A percentile compares a stretch with the other conserved stretches of the same genome.
Evolutionary conservation across 345 rosid species (phyloP).

Genomic region (Aethionema arabicum): DNA sequence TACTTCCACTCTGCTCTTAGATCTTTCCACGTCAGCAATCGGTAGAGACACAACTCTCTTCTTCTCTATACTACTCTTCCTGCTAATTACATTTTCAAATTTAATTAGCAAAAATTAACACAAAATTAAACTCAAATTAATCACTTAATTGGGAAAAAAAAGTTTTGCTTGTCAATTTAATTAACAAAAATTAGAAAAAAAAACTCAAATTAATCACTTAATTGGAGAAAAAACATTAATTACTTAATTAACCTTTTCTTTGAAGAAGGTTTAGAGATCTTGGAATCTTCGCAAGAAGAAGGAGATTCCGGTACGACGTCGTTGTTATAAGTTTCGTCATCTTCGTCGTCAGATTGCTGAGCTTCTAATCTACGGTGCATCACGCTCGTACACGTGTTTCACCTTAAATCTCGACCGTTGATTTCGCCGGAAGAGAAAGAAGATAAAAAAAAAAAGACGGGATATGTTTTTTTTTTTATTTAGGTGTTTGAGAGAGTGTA

Average conservation of each 20-base stretch:
- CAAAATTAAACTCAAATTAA: no score
- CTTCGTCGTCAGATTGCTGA: conserved; percentile 40
- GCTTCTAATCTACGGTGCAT: conserved; percentile 32
- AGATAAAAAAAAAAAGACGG: background rate
- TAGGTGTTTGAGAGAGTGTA: background rate
- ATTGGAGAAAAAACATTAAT: no score
- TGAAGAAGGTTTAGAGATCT: conserved; percentile 42
- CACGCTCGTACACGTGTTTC: background rate
- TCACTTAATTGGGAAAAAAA: no score
- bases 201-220: no score
- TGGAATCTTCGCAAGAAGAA: conserved; percentile 48
- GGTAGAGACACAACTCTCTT: conserved; percentile 60
- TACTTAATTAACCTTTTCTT: conserved; percentile 55
- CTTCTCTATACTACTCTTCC: conserved; percentile 52
- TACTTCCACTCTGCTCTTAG: conserved; percentile 53
- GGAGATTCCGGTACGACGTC: conserved; percentile 46
- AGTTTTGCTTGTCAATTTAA: no score
- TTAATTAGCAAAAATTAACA: conserved; percentile 18
- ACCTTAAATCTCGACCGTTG: conserved; percentile 6
- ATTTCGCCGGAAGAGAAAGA: background rate
- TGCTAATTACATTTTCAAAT: conserved; percentile 11
- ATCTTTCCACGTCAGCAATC: conserved; percentile 58
- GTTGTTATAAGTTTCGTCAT: conserved; percentile 33
- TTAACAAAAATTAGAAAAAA: background rate
- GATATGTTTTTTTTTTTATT: background rate